These are phyloP conservation scores for Eucalyptus victrix DNA, from an alignment of 345 rosid genomes.

Conservation along the genomic window DNA sequence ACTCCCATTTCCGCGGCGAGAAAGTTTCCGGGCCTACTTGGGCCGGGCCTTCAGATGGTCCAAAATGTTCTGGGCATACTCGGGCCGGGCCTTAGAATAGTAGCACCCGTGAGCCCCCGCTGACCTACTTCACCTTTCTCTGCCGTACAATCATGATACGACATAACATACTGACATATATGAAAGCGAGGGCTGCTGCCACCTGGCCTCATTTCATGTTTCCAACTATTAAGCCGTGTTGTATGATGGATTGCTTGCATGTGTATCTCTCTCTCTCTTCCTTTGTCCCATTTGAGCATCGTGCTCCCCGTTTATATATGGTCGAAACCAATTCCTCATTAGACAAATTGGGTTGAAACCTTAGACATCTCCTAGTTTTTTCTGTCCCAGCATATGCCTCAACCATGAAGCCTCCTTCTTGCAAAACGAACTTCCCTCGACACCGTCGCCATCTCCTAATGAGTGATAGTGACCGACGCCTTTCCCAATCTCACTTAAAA, in stretches of 20 bases:
- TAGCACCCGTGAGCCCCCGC: background rate
- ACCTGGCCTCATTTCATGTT: background rate
- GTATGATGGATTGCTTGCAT: background rate
- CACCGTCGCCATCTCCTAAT: background rate
- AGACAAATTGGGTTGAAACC: background rate
- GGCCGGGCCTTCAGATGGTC: background rate
- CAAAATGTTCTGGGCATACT: background rate
- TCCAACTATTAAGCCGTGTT: background rate
- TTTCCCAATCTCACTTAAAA: background rate
- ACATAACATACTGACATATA: fast-evolving
- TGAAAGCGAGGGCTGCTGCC: background rate
- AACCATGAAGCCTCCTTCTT: background rate
- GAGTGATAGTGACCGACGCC: background rate
- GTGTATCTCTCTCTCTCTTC: background rate
- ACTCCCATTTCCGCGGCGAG: background rate
- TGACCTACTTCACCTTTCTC: background rate
- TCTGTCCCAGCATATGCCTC: background rate
- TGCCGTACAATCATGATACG: fast-evolving
- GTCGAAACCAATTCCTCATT: background rate
- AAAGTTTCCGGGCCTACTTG: background rate
- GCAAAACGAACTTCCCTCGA: background rate
- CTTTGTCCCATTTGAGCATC: background rate
- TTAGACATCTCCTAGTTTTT: background rate
- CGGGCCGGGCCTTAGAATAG: background rate
- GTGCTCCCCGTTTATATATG: fast-evolving